Conservation (phyloP, 2,329 filamentous ascomycete genomes). For the Dothistroma pini region DNA sequence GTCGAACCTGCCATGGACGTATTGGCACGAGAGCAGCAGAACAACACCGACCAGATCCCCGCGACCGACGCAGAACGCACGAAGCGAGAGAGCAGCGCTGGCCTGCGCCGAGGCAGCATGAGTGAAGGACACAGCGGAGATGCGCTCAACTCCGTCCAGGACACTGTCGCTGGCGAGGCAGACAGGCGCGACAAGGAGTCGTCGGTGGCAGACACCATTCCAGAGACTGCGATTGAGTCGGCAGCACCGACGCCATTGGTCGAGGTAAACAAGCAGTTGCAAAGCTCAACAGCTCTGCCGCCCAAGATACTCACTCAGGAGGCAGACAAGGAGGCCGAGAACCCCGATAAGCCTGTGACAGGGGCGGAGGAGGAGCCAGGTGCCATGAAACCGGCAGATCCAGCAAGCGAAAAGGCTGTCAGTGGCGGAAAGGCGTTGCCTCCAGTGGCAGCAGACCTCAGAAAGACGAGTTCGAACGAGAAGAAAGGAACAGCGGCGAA, state of each 20-base stretch:
- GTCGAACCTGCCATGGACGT: conserved; percentile 37
- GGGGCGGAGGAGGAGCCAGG: conserved; percentile 42
- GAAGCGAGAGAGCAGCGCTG: conserved; percentile 25
- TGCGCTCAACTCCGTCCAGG: conserved; percentile 37
- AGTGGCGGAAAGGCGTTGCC: conserved; percentile 39
- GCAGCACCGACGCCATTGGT: conserved; percentile 34
- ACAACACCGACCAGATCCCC: conserved; percentile 13
- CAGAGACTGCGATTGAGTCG: conserved; percentile 43
- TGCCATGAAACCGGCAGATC: conserved; percentile 40
- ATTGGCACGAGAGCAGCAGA: conserved; percentile 1
- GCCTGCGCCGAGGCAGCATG: conserved; percentile 38
- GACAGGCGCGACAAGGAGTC: conserved; percentile 38
- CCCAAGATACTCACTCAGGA: conserved; percentile 5
- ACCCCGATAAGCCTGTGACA: conserved; percentile 44
- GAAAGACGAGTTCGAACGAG: conserved; percentile 11
- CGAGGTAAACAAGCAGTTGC: conserved; percentile 21
- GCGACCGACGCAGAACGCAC: conserved; percentile 13
- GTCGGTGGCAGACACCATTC: conserved; percentile 38
- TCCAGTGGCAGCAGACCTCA: conserved; percentile 33
- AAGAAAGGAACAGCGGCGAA: conserved; percentile 10
- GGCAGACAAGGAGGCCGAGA: conserved; percentile 31
- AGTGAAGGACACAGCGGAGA: conserved; percentile 37
- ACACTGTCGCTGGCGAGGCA: conserved; percentile 40
- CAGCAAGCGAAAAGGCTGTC: conserved; percentile 37
- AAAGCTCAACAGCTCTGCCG: not conserved